Conservation (phyloP, 2,329 filamentous ascomycete genomes). For the Dryadomyces quercus-mongolicae region DNA sequence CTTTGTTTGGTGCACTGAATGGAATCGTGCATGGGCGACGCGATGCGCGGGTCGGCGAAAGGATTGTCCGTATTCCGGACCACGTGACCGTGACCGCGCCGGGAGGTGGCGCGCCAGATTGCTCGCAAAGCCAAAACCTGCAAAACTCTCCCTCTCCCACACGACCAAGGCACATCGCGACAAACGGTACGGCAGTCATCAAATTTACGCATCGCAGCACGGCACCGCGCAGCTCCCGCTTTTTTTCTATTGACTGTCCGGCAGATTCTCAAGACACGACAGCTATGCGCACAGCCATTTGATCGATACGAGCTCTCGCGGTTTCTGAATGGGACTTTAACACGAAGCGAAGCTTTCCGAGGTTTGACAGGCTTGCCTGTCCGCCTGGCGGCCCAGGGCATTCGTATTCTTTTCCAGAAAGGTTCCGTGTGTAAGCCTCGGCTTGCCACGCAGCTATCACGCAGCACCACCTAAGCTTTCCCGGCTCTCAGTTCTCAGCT, state of each 20-base stretch:
- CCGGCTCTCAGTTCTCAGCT: not conserved
- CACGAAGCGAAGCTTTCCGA: conserved; percentile 16
- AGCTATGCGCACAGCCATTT: not conserved
- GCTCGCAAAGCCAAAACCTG: not conserved
- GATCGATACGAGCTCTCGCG: not conserved
- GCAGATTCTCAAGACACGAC: not conserved
- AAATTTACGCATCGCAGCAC: not conserved
- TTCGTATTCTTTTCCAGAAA: not conserved
- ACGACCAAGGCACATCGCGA: not conserved
- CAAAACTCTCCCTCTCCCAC: not conserved
- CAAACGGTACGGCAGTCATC: not conserved
- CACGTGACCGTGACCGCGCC: conserved; percentile 1
- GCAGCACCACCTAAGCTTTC: too few relatives aligned
- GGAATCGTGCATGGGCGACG: not conserved
- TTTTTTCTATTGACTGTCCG: not conserved
- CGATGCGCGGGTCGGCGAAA: not conserved
- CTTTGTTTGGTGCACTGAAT: not conserved
- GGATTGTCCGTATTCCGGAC: not conserved
- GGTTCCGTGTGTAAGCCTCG: too few relatives aligned
- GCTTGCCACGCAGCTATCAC: too few relatives aligned
- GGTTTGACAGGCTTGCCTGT: conserved; percentile 37
- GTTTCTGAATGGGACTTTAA: conserved; percentile 8
- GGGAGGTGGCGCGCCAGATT: not conserved
- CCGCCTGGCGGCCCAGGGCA: conserved; percentile 17
- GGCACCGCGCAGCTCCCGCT: not conserved